phyloP scores from a whole-genome alignment of 108 stramenopile species.

The Pseudonitzschia multistriata region DNA sequence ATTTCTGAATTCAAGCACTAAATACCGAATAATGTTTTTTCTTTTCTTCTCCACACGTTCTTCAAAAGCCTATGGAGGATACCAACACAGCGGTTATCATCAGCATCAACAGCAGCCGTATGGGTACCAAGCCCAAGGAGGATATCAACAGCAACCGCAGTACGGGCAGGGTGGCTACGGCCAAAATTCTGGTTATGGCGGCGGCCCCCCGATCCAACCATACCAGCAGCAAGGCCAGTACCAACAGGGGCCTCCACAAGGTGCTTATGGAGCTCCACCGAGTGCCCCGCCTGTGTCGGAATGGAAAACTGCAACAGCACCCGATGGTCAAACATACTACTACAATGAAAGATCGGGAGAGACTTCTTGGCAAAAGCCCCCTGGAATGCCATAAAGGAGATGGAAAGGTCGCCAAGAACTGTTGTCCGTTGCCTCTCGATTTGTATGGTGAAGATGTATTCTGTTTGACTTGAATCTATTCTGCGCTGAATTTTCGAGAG shows the following conservation, averaged over 20 bases:
- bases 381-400: constrained; percentile 67
- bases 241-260: constrained; percentile 1
- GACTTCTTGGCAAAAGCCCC: constrained; percentile 87
- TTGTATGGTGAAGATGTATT: constrained; percentile 8
- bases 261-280: constrained; percentile 22
- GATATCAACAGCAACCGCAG: constrained; percentile 33
- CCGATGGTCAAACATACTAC: constrained; percentile 86
- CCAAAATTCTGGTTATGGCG: constrained; percentile 45
- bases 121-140: constrained; percentile 21
- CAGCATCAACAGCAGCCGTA: constrained; percentile 40
- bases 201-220: constrained; percentile 25
- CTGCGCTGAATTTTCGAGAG: constrained; percentile 5
- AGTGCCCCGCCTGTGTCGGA: constrained; percentile 29
- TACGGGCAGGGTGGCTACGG: constrained; percentile 33
- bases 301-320: constrained; percentile 58
- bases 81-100: constrained; percentile 35
- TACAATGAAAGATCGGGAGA: constrained; percentile 85
- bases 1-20: not conserved
- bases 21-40: not conserved
- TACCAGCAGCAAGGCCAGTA: constrained; percentile 21
- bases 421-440: constrained; percentile 6
- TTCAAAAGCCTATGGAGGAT: constrained; percentile 20
- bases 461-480: constrained; percentile 11
- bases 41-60: not conserved
- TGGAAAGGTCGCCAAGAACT: not conserved